phyloP scores from a whole-genome alignment of 495 filamentous ascomycete species.

The Aspergillus nidulans region DNA sequence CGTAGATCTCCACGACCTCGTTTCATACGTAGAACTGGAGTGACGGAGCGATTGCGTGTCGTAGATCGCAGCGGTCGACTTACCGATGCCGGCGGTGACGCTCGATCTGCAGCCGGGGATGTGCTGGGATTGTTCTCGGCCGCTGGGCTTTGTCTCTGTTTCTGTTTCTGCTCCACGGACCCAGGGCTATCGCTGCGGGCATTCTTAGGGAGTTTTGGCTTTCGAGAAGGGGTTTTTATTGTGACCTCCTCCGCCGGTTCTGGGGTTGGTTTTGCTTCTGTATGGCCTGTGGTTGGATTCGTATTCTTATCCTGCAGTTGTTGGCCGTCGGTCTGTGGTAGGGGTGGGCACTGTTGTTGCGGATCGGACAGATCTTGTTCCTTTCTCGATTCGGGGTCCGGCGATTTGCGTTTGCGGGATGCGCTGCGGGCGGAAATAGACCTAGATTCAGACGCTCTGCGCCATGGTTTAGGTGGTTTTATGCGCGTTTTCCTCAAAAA shows the following conservation, averaged over 20 bases:
- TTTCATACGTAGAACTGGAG: conserved; percentile 23
- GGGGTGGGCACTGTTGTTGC: conserved; percentile 8
- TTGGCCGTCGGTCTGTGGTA: conserved; percentile 14
- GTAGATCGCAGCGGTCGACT: conserved; percentile 18
- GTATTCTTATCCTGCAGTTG: conserved; percentile 3
- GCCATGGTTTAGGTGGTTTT: conserved; percentile 19
- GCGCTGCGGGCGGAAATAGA: conserved; percentile 33
- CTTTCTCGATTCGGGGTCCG: conserved; percentile 30
- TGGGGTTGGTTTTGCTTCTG: conserved; percentile 4
- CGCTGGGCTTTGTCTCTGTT: conserved; percentile 1
- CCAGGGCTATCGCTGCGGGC: conserved; percentile 37
- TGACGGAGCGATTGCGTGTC: conserved; percentile 16
- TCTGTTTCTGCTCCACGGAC: conserved; percentile 31
- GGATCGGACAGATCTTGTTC: not conserved
- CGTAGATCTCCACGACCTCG: conserved; percentile 24
- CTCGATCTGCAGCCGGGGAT: conserved; percentile 12
- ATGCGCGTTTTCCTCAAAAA: not conserved
- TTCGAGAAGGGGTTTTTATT: conserved; percentile 21
- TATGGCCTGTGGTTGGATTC: not conserved
- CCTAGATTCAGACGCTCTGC: conserved; percentile 1
- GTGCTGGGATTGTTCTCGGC: not conserved
- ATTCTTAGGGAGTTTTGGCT: conserved; percentile 35
- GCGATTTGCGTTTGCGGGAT: conserved; percentile 42
- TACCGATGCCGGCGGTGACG: not conserved
- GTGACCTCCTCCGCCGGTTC: conserved; percentile 1